These are phyloP conservation scores for Saccharomycopsis amapae DNA, from an alignment of 805 yeast genomes.

Conservation along the genomic window DNA sequence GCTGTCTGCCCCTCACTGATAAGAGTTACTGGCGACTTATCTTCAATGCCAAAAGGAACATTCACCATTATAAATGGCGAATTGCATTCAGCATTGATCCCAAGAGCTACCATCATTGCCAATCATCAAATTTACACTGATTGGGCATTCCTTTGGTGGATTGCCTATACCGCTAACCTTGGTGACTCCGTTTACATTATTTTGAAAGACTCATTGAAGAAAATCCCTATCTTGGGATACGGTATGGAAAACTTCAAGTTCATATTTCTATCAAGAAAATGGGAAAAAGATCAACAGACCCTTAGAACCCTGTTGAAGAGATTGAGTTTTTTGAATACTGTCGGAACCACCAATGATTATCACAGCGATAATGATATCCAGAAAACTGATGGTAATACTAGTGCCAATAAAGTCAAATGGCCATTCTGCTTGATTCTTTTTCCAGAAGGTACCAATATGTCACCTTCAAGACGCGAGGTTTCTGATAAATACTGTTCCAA, in stretches of 20 bases:
- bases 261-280: slow-evolving; percentile 74
- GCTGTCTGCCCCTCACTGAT: slow-evolving; percentile 47
- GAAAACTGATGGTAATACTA: not conserved
- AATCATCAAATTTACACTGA: slow-evolving; percentile 94
- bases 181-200: slow-evolving; percentile 64
- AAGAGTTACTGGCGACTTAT: slow-evolving; percentile 38
- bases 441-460: slow-evolving; percentile 92
- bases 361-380: not conserved
- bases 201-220: slow-evolving; percentile 64
- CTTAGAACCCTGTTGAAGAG: slow-evolving; percentile 7
- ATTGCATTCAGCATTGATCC: slow-evolving; percentile 29
- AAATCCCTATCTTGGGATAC: slow-evolving; percentile 70
- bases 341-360: slow-evolving; percentile 7
- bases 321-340: not conserved
- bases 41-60: slow-evolving; percentile 30
- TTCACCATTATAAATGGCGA: slow-evolving; percentile 27
- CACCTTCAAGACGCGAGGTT: slow-evolving; percentile 52
- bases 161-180: slow-evolving; percentile 59
- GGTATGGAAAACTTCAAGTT: slow-evolving; percentile 80
- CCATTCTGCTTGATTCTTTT: slow-evolving; percentile 69
- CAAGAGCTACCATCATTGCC: slow-evolving; percentile 61
- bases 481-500: slow-evolving; percentile 53
- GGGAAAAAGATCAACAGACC: slow-evolving; percentile 66
- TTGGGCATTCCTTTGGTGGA: slow-evolving; percentile 90
- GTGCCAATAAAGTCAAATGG: slow-evolving; percentile 28